Percentiles rank a stretch among this genome's conserved stretches.
Conservation (phyloP, 2,329 filamentous ascomycete genomes). For the Kalmusia sp. region DNA sequence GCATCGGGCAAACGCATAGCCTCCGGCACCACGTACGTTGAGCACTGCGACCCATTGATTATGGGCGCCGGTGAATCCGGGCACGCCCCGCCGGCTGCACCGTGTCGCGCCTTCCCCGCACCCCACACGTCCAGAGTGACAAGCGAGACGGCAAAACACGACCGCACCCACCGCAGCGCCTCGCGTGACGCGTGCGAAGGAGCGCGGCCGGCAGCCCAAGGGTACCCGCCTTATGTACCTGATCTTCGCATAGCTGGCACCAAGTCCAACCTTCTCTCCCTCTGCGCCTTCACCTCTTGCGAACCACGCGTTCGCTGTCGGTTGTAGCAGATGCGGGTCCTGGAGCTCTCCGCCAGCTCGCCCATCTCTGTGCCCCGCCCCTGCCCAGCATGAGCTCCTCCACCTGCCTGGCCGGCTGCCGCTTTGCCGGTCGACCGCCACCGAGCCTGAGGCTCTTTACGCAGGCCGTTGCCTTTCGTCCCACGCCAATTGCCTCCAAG, state of each 20-base stretch:
- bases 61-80: neutral
- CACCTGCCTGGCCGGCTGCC: conserved; percentile 34
- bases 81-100: neutral
- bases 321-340: conserved; percentile 42
- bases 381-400: conserved; percentile 39
- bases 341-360: conserved; percentile 26
- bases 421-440: conserved; percentile 34
- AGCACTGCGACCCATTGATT: neutral
- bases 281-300: neutral
- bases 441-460: conserved; percentile 27
- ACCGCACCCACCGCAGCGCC: conserved; percentile 4
- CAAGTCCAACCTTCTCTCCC: neutral
- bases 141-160: conserved; percentile 21
- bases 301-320: conserved; percentile 10
- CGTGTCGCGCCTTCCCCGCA: neutral
- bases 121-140: neutral
- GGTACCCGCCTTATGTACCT: conserved; percentile 22
- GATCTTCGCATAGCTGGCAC: neutral
- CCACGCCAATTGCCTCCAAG: conserved; percentile 27
- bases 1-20: neutral
- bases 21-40: neutral
- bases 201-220: conserved; percentile 19
- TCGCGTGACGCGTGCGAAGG: conserved; percentile 24
- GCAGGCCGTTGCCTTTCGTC: conserved; percentile 21
- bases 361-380: conserved; percentile 21